Percentiles rank a stretch among this genome's conserved stretches.
phyloP scores from a whole-genome alignment of 23 red algal genomes.

The Agarophyton chilense region DNA sequence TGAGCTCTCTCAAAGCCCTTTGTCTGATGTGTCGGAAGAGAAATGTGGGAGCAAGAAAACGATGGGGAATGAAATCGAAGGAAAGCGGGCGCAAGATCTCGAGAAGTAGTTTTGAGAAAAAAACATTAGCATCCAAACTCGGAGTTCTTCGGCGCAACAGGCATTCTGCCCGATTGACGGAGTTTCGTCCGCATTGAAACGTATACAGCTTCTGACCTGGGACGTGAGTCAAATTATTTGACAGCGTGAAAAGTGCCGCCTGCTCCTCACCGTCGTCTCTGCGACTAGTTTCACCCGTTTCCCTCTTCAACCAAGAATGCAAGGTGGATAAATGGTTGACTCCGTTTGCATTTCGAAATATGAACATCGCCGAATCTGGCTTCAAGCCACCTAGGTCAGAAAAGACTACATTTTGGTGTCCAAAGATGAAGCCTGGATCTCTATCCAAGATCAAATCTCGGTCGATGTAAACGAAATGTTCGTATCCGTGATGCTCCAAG shows the following conservation, averaged over 20 bases:
- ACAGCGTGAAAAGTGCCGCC: constrained; percentile 7
- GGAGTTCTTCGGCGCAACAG: background rate
- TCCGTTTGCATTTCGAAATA: background rate
- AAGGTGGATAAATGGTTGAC: background rate
- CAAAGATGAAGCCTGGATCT: background rate
- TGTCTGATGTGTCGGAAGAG: background rate
- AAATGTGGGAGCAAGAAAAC: background rate
- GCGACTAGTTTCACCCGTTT: constrained; percentile 17
- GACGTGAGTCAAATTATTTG: constrained; percentile 4
- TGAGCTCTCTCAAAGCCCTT: background rate
- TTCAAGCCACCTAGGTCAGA: background rate
- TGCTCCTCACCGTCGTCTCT: constrained; percentile 21
- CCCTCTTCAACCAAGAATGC: background rate
- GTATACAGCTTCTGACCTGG: background rate
- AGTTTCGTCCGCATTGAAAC: constrained; percentile 21
- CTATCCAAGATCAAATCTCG: constrained; percentile 30
- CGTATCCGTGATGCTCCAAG: background rate
- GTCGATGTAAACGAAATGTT: background rate
- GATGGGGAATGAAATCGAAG: background rate
- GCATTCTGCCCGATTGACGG: constrained; percentile 9
- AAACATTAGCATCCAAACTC: background rate
- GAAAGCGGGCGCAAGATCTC: background rate
- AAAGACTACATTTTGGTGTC: background rate
- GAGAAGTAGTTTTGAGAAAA: constrained; percentile 1
- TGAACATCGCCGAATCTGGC: constrained; percentile 26